Conservation (phyloP, 257 asterid genomes). For the Solanum chmielewskii region DNA sequence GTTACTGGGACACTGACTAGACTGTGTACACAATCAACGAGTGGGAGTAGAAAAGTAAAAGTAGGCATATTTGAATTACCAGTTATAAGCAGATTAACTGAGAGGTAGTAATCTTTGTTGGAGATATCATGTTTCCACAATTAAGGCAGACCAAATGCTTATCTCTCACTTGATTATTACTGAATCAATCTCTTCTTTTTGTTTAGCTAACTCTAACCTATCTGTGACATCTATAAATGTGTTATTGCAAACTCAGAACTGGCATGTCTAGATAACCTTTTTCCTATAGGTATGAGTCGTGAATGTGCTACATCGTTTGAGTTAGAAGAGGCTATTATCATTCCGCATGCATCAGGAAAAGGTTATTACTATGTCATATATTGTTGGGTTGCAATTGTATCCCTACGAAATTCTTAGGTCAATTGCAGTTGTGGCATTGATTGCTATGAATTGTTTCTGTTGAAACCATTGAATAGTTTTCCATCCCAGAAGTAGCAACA, state of each 20-base stretch:
- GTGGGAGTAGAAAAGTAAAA: background rate
- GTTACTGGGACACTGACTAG: background rate
- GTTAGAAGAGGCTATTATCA: background rate
- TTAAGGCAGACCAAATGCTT: background rate
- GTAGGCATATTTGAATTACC: background rate
- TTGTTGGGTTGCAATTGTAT: background rate
- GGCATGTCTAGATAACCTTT: background rate
- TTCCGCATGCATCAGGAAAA: background rate
- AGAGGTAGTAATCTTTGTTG: background rate
- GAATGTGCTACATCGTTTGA: background rate
- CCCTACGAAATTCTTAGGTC: background rate
- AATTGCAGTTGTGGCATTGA: background rate
- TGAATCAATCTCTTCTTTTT: background rate
- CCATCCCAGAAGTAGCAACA: background rate
- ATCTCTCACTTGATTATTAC: background rate
- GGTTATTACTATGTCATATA: background rate
- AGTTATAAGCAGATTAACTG: background rate
- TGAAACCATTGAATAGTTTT: background rate
- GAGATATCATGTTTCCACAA: background rate
- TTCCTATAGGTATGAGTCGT: background rate
- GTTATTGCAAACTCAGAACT: background rate
- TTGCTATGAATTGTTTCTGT: background rate
- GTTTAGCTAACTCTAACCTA: background rate
- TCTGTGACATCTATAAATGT: background rate
- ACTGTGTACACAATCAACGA: background rate